Percentiles rank a stretch among this genome's conserved stretches.
phyloP scores from a whole-genome alignment of 192 early-diverging fungal genomes.

The Coemansia sp. region DNA sequence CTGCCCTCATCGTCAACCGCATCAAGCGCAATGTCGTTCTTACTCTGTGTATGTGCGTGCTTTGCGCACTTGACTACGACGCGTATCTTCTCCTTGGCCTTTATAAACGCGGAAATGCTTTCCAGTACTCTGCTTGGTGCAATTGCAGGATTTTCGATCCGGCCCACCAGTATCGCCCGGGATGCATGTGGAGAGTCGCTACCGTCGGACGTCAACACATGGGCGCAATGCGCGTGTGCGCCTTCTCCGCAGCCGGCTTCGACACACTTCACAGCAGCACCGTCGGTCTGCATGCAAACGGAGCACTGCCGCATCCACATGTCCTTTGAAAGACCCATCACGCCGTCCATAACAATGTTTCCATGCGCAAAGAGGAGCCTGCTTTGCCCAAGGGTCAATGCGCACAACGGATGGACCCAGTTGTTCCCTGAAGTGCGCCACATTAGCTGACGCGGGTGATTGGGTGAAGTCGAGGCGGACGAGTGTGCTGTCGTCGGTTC shows the following conservation, averaged over 20 bases:
- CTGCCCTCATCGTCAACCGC: slow-evolving; percentile 16
- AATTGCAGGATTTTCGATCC: background rate
- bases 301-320: slow-evolving; percentile 37
- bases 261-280: slow-evolving; percentile 24
- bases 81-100: background rate
- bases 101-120: slow-evolving; percentile 11
- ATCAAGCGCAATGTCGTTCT: slow-evolving; percentile 7
- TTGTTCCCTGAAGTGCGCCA: slow-evolving; percentile 73
- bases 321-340: slow-evolving; percentile 21
- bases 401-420: slow-evolving; percentile 76
- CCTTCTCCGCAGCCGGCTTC: slow-evolving; percentile 18
- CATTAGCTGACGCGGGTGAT: slow-evolving; percentile 48
- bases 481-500: background rate
- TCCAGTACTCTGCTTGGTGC: background rate
- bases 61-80: slow-evolving; percentile 15
- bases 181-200: background rate
- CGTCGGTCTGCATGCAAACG: slow-evolving; percentile 17
- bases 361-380: slow-evolving; percentile 40
- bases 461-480: background rate
- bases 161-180: background rate
- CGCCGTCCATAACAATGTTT: slow-evolving; percentile 30
- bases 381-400: slow-evolving; percentile 59
- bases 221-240: slow-evolving; percentile 32
- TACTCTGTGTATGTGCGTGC: slow-evolving; percentile 2
- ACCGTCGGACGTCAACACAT: background rate